Base-by-base conservation (phyloP, 192 early-diverging fungal genomes). In the Backusella macrospora region DNA sequence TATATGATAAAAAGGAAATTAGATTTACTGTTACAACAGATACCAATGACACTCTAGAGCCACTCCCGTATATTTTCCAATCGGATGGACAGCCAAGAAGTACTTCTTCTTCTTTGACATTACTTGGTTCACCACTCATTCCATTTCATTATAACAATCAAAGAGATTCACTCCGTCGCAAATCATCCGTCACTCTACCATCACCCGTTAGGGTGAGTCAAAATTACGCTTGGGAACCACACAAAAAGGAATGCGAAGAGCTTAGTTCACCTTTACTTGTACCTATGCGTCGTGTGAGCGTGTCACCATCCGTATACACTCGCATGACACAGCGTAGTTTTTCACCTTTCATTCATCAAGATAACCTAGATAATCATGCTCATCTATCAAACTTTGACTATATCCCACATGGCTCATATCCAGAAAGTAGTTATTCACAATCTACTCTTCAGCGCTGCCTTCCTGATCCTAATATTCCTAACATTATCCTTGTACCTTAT, bases 211-310 rank as follows among this genome's bases (percentile, higher is more conserved):
- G 26, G 9, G 3, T 59, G 18, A 59, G n/a, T 10, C 52, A 59
- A 23, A 59, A 59, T 59, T 12, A 7, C 12, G 13, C 4, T 23
- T 59, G 52, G 52, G 52, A 59, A 23, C 9, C 52, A 23, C 0
- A 3, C 26, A 18, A 2, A 59, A 23, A 18, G 26, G 52, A 59
- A 23, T 23, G 21, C 38, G 14, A 10, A 65, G 37, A 65, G 16
- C 34, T 15, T 34, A 26, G 16, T 1, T 8, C 7, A 7, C 34
- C 34, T 39, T 65, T 38, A 15, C 23, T 16, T n/a, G 8, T 39
- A 65, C 63, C 63, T 39, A 65, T 65, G 63, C 26, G 63, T n/a
- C 63, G 63, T 65, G 63, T 65, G 7, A 65, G 63, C 3, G 38
- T 65, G 7, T 65, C 63, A 3, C 38, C 63, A 8, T 65, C 63